Base-by-base conservation (phyloP, 345 rosid species). In the Acer saccharum region DNA sequence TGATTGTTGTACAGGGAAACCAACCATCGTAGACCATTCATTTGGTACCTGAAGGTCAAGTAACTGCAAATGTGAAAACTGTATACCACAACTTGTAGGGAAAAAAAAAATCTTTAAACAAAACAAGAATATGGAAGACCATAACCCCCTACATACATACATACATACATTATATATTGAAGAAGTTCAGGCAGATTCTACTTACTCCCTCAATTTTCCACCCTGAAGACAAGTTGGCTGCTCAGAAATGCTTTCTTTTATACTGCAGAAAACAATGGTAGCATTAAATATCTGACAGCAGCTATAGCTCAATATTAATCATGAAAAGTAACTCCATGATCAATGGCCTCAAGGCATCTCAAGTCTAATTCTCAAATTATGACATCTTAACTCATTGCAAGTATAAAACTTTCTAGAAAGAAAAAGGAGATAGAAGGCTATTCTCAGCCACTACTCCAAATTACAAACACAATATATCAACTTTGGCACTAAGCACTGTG, bases 131-230 rank as follows among this genome's bases (percentile, higher is more conserved):
- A 48, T 25, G 43, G 43, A 61, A 61, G 21, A 25, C 12, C 25
- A 7, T 35, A 10, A 14, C 68, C 44, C 1, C 25, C 25, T 23
- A 23, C 25, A 52, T 17, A 52, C 27, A 65, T 18, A 78, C 25
- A 17, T 20, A 23, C 13, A n/a, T 27, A n/a, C 1, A 6, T 23
- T 43, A n/a, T 5, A 6, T 23, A 55, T 32, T 12, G 52, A 14
- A 58, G 7, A 76, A 57, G 44, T 17, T 72, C 18, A 65, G 2
- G 73, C 18, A 65, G 2, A 71, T 48, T 77, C 73, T 73, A 90
- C 97, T 91, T 77, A 94, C 98, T 92, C 98, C 83, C 98, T 91
- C 83, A 94, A 80, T 84, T 88, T 94, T 84, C 98, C 98, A 69
- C 97, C 93, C 57, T 74, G 85, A 44, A 94, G 90, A 82, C 80